phyloP scores from a whole-genome alignment of 805 yeast species.

The Starmerella bombicola region DNA sequence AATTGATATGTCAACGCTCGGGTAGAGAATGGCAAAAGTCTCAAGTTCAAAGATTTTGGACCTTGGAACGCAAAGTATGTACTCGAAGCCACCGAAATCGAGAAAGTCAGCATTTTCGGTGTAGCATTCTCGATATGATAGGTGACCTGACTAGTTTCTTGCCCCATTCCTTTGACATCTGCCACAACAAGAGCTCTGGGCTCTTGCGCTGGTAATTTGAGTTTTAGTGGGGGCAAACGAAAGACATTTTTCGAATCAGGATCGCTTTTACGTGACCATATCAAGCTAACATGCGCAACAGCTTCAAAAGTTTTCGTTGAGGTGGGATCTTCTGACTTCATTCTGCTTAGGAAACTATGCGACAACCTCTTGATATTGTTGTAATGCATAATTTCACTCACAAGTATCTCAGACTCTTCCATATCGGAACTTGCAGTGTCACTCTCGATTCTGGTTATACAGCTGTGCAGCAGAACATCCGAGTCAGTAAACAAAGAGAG shows the following conservation, averaged over 20 bases:
- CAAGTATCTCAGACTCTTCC: neutral
- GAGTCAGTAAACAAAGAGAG: constrained; percentile 21
- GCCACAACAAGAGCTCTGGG: constrained; percentile 22
- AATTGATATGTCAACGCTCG: constrained; percentile 27
- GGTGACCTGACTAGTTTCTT: constrained; percentile 27
- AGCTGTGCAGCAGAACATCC: constrained; percentile 3
- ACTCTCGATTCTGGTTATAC: constrained; percentile 6
- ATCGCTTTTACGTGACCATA: constrained; percentile 25
- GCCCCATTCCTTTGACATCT: constrained; percentile 19
- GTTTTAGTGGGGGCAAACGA: constrained; percentile 18
- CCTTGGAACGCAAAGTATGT: constrained; percentile 33
- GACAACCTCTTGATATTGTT: constrained; percentile 7
- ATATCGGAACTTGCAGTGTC: constrained; percentile 7
- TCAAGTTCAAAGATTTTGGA: constrained; percentile 27
- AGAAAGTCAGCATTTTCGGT: constrained; percentile 50
- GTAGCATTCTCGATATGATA: constrained; percentile 68
- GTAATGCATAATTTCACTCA: constrained; percentile 7
- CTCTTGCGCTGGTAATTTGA: constrained; percentile 22
- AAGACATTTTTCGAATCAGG: constrained; percentile 17
- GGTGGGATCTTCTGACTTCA: neutral
- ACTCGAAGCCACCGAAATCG: constrained; percentile 36
- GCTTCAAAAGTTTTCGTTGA: constrained; percentile 18
- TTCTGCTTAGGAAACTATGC: constrained; percentile 8
- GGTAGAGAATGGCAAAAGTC: constrained; percentile 53
- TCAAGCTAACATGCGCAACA: constrained; percentile 24